Percentiles rank a stretch among this genome's conserved stretches.
phyloP scores from a whole-genome alignment of 768 basidiomycete species.

The Asterophora lycoperdoides region DNA sequence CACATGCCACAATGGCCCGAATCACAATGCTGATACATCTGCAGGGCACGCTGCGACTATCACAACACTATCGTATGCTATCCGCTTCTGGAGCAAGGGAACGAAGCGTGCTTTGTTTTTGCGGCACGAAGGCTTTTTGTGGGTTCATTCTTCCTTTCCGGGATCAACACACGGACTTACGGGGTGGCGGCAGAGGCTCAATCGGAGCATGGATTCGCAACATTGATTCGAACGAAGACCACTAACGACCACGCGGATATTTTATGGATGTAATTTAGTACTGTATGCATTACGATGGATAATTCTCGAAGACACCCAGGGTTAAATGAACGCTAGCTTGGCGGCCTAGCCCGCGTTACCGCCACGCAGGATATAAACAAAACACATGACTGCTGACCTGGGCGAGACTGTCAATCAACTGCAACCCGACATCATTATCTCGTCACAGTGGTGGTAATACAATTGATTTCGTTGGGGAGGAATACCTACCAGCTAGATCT shows the following conservation, averaged over 20 bases:
- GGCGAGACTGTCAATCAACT: constrained; percentile 9
- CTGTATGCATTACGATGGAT: constrained; percentile 7
- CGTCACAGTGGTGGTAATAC: not conserved
- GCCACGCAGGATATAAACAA: constrained; percentile 1
- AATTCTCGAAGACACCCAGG: constrained; percentile 7
- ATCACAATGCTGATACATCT: constrained; percentile 12
- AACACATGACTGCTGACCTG: constrained; percentile 12
- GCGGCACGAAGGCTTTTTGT: constrained; percentile 97
- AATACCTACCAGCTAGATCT: too few species aligned
- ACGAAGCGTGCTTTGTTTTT: constrained; percentile 95
- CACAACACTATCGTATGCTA: constrained; percentile 95
- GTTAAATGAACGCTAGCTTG: not conserved
- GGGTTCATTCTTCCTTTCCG: constrained; percentile 32
- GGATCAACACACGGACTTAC: constrained; percentile 12
- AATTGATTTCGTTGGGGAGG: too few species aligned
- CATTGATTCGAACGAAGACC: constrained; percentile 52
- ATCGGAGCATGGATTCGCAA: constrained; percentile 99
- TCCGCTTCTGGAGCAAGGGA: constrained; percentile 99
- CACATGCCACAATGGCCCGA: constrained; percentile 3
- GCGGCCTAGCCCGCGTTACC: constrained; percentile 6
- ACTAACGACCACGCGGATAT: constrained; percentile 1
- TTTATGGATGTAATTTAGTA: constrained; percentile 14
- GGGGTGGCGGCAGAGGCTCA: constrained; percentile 55
- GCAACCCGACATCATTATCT: constrained; percentile 9
- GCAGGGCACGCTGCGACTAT: constrained; percentile 95